Evolutionary conservation across 2,329 filamentous ascomycete genomes (phyloP), one percentile per base, ranked within the genome.

Genomic region (Aspergillus terreus): DNA sequence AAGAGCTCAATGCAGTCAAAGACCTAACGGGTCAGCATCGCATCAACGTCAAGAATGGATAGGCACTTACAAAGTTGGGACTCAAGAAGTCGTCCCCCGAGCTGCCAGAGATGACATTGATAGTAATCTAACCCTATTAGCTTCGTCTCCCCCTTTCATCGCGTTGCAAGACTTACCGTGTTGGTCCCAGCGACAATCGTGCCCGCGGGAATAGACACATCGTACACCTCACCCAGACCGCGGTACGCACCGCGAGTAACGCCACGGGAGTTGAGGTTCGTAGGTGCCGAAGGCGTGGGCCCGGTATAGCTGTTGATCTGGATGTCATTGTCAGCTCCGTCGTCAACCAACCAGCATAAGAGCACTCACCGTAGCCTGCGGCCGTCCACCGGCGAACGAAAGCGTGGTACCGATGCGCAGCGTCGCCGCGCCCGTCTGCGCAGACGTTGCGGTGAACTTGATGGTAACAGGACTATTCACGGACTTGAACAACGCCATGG

Each of bases 161-260:
- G n/a, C 11, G 17, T 4, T 17, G 9, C 4, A 5, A 15, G 11
- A 25, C 61, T 17, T 52, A 67, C 64, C n/a, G 81, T 85, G 61
- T 87, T 88, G 6, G 69, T 69, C 0, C 84, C 85, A n/a, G 72
- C 71, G 6, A 80, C 75, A 44, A 88, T 74, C 2, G 74, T 83
- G 0, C 82, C 83, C 1, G 78, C 70, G 0, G 84, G 82, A 44
- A 87, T 78, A n/a, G 68, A 71, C 43, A 82, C 78, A 53, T 84
- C 77, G 60, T 87, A 87, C 5, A 86, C 77, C 58, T 88, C 84
- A 4, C 83, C 83, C 48, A 76, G 72, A 0, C 84, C 84, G 6
- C 83, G 74, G 61, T 87, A 87, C 0, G 82, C 82, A 10, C 84
- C 85, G 11, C 85, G 75, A 0, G 84, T 87, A 2, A 87, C 77